Evolutionary conservation across 176 grass and related monocot species (phyloP), one percentile per base, ranked within the genome.

Genomic region (Oryza coarctata): DNA sequence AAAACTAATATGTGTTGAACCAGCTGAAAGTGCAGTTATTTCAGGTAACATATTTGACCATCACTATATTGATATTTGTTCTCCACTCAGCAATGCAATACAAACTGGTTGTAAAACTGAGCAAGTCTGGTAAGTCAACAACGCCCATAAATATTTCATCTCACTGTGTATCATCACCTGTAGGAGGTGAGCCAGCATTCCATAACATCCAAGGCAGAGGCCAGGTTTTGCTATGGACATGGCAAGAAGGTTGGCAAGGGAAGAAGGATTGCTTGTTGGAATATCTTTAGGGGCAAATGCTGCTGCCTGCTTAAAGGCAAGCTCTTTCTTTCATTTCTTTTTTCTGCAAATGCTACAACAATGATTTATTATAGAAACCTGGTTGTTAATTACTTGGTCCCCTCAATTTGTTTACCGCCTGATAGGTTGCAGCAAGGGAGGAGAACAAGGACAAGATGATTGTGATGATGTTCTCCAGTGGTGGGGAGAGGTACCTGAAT

Each of bases 221-320:
- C 11, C 77, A 90, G 82, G 89, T 83, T 52, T 80, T 97, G 80
- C 95, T 30, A 98, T 98, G 88, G 78, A 38, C 44, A 83, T 79
- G 74, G 90, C 92, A 5, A 98, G 86, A 74, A 94, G 95, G 68
- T 66, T 98, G 81, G 92, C 92, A 33, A 82, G 35, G 62, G 92
- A 98, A 89, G 95, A 97, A 94, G 95, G 90, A 5, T 76, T 94
- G 39, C 95, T 94, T 25, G 92, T 88, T 52, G 95, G 92, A 9
- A 93, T 98, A 81, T 98, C 92, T 81, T 98, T 92, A 64, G 92
- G 95, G 33, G 92, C 90, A 39, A 92, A 92, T 80, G 85, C 90
- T 76, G 88, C 88, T 1, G 92, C 90, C 27, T 89, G 90, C 49
- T 87, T 98, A 74, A 94, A 97, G 92, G 94, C 86, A 71, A 68